A percentile compares a stretch with the other conserved stretches of the same genome.
phyloP scores from a whole-genome alignment of 371 early-diverging fungal genomes.

The Mortierella sp. region DNA sequence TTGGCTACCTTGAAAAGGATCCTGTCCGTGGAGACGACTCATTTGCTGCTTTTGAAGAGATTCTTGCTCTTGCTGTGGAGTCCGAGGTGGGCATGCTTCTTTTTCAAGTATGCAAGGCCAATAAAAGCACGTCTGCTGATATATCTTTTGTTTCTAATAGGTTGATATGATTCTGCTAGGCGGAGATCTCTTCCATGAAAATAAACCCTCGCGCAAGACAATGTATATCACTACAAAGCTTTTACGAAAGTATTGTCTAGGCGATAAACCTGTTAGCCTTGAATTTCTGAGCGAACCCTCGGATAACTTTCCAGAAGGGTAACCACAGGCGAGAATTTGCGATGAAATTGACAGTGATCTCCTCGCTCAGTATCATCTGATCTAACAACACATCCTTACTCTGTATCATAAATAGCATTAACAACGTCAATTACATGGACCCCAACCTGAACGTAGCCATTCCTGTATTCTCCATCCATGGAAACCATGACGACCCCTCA shows the following conservation, averaged over 20 bases:
- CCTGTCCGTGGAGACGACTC: conserved; percentile 94
- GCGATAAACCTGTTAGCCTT: conserved; percentile 80
- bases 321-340: not conserved
- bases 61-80: conserved; percentile 82
- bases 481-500: conserved; percentile 99
- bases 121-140: not conserved
- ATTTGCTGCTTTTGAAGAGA: conserved; percentile 95
- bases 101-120: not conserved
- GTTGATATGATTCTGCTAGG: conserved; percentile 98
- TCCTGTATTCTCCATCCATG: conserved; percentile 98
- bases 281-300: conserved; percentile 83
- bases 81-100: conserved; percentile 59
- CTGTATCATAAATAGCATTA: conserved; percentile 40
- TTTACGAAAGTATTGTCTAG: conserved; percentile 88
- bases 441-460: conserved; percentile 90
- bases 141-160: conserved; percentile 40
- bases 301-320: conserved; percentile 78
- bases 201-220: conserved; percentile 92
- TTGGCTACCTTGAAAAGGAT: conserved; percentile 97
- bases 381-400: not conserved
- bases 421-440: conserved; percentile 88
- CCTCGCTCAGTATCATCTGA: not conserved
- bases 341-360: not conserved
- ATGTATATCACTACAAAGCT: conserved; percentile 84
- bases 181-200: conserved; percentile 99